Percentiles rank a stretch among this genome's conserved stretches.
phyloP scores from a whole-genome alignment of 1,284 basidiomycete genomes.

The Papiliotrema laurentii region DNA sequence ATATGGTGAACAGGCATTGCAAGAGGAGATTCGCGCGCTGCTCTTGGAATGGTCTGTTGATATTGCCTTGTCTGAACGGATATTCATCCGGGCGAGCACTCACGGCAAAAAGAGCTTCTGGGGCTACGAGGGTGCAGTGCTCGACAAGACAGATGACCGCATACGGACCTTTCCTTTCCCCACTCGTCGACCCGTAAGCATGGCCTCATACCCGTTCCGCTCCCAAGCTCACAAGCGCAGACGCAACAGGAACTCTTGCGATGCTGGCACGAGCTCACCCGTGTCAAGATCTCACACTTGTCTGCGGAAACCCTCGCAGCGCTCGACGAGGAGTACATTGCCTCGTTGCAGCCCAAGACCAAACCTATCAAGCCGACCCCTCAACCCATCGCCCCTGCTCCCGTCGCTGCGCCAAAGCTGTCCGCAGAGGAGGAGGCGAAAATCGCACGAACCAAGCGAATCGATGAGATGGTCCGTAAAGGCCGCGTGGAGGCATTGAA shows the following conservation, averaged over 20 bases:
- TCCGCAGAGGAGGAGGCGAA: constrained; percentile 70
- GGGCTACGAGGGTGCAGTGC: constrained; percentile 69
- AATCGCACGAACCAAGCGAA: constrained; percentile 70
- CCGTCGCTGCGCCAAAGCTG: constrained; percentile 58
- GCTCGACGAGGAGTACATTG: constrained; percentile 81
- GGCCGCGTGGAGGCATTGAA: constrained; percentile 76
- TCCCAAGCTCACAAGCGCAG: too few relatives aligned
- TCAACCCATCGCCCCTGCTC: constrained; percentile 47
- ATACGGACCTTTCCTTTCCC: constrained; percentile 88
- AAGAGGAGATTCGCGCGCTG: constrained; percentile 84
- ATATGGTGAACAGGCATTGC: constrained; percentile 89
- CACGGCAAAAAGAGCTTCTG: constrained; percentile 82
- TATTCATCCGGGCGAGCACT: constrained; percentile 82
- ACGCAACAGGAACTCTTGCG: constrained; percentile 87
- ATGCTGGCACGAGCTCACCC: constrained; percentile 81
- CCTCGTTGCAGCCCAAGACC: constrained; percentile 67
- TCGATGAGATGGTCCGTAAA: constrained; percentile 84
- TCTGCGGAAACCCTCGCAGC: constrained; percentile 77
- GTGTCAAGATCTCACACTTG: constrained; percentile 78
- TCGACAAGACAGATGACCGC: constrained; percentile 66
- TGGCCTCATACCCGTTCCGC: background rate
- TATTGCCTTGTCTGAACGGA: constrained; percentile 70
- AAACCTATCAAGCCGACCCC: constrained; percentile 26
- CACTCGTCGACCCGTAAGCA: constrained; percentile 77
- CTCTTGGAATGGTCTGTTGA: constrained; percentile 80